phyloP scores from a whole-genome alignment of 2,329 filamentous ascomycete species.

The Thielaviopsis populi region DNA sequence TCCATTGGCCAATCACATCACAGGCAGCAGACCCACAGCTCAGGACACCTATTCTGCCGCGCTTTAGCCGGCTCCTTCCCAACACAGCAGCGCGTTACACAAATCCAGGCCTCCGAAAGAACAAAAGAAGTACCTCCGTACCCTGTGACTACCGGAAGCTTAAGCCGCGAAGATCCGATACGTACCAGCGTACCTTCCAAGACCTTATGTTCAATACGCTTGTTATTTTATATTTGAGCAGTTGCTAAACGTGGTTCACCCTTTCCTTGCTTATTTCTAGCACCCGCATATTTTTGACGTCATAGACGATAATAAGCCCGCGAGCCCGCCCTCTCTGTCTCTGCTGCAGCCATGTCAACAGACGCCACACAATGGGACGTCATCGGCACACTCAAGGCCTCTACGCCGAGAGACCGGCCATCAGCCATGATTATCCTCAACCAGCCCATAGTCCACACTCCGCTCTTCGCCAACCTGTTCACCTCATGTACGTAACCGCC shows the following conservation, averaged over 20 bases:
- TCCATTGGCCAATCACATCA: constrained; percentile 4
- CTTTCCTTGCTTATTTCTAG: background rate
- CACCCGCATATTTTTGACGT: background rate
- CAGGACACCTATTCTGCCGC: background rate
- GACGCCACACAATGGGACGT: constrained; percentile 13
- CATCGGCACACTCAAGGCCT: constrained; percentile 8
- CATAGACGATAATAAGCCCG: background rate
- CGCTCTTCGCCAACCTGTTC: constrained; percentile 27
- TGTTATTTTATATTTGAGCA: no score
- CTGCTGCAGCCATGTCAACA: background rate
- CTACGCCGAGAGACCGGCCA: constrained; percentile 9
- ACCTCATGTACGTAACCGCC: background rate
- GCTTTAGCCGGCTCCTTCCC: background rate
- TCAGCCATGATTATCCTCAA: constrained; percentile 37
- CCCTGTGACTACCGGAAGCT: no score
- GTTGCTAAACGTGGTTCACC: background rate
- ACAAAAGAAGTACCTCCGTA: background rate
- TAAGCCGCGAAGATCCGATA: no score
- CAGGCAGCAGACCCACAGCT: background rate
- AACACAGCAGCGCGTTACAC: background rate
- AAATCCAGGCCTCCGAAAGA: background rate
- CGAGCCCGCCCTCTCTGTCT: no score
- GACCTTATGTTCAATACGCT: no score
- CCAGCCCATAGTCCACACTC: constrained; percentile 33
- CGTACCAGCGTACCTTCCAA: no score